Base-by-base conservation (phyloP, 2,329 filamentous ascomycete genomes). In the Calcarisporium arbuscula region DNA sequence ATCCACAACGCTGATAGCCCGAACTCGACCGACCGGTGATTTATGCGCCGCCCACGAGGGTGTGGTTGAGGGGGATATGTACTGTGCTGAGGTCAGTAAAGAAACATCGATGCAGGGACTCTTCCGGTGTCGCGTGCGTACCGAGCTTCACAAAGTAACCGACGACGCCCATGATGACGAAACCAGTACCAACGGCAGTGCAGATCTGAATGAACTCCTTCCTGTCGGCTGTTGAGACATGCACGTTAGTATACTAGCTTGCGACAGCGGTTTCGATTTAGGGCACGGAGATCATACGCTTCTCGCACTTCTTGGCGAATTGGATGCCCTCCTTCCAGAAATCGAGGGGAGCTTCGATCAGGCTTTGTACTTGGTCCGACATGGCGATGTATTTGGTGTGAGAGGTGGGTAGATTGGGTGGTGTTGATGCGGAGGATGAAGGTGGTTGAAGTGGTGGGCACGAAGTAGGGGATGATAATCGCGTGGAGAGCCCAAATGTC, bases 121-220 rank as follows among this genome's bases (percentile, higher is more conserved):
- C n/a, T n/a, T n/a, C n/a, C 10, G 16, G 18, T 19, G 19, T 11
- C 10, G 23, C 19, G 19, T 9, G 46, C 72, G 32, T 66, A 80
- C 75, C 79, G 53, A 83, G 68, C 70, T 83, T 82, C 54, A 83
- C 77, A 43, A 83, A 60, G 61, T 82, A 83, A 43, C 79, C 79
- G 38, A 82, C 79, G 30, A 76, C 74, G 43, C 78, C 78, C 78
- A 82, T 82, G 59, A 82, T 72, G 43, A 83, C 58, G 62, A 83
- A 83, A 40, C 80, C 80, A 43, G 81, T 71, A 39, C 78, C 80
- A 42, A 83, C 79, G 41, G 79, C 79, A 62, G 70, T 67, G 54
- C 61, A 65, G 37, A 67, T 57, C 45, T 61, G 60, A 35, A 64
- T 49, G 43, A 67, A 67, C 48, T 67, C 64, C 43, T 60, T 57